Conservation (phyloP, 192 early-diverging fungal genomes). For the Podochytrium sp. region DNA sequence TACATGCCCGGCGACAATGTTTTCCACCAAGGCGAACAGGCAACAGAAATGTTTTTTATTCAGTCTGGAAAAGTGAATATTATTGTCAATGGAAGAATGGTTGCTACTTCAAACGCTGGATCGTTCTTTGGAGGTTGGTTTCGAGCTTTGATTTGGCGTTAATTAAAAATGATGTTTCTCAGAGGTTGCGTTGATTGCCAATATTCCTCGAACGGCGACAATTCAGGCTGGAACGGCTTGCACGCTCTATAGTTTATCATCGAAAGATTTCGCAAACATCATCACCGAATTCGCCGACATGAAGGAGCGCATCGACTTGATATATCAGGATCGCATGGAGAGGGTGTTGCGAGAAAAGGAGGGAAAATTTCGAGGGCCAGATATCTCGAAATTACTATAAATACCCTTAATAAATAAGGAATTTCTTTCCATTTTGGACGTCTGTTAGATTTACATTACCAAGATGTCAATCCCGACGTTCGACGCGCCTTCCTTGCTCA, state of each 20-base stretch:
- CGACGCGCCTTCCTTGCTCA: background rate
- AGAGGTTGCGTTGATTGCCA: slow-evolving; percentile 37
- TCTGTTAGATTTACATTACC: too few relatives aligned
- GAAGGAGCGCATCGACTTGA: slow-evolving; percentile 26
- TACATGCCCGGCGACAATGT: slow-evolving; percentile 32
- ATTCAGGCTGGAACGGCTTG: slow-evolving; percentile 6
- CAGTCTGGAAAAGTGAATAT: slow-evolving; percentile 32
- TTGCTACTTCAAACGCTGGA: slow-evolving; percentile 27
- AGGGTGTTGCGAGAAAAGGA: slow-evolving; percentile 38
- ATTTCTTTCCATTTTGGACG: too few relatives aligned
- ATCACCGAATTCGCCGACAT: slow-evolving; percentile 33
- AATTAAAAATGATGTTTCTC: background rate
- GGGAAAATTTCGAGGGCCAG: background rate
- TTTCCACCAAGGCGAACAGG: slow-evolving; percentile 29
- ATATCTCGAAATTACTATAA: too few relatives aligned
- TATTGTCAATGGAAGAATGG: slow-evolving; percentile 32
- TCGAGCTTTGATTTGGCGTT: background rate
- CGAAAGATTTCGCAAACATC: slow-evolving; percentile 12
- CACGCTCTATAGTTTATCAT: slow-evolving; percentile 15
- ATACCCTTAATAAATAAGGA: too few relatives aligned
- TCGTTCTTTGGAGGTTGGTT: slow-evolving; percentile 40
- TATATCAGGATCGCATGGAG: slow-evolving; percentile 28
- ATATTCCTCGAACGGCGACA: slow-evolving; percentile 29
- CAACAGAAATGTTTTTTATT: slow-evolving; percentile 45
- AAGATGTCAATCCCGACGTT: background rate